Evolutionary conservation across 108 stramenopile species (phyloP).

Genomic region (Cyclotella atomus): DNA sequence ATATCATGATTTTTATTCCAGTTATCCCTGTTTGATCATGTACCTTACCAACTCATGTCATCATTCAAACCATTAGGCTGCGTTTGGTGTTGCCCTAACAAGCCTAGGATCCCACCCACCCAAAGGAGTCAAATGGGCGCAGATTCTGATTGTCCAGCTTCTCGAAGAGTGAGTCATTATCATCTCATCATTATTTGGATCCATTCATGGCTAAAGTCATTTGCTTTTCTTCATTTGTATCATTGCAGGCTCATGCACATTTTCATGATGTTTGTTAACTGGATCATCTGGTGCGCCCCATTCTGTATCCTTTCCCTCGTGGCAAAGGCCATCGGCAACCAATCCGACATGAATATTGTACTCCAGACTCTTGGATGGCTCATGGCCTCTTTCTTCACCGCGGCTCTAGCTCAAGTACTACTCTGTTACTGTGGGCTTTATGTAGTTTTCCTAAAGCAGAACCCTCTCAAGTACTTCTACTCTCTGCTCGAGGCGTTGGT

Average conservation of each 20-base stretch:
- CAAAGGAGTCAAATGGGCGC: conserved; percentile 15
- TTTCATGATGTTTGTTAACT: conserved; percentile 39
- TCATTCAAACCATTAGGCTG: not conserved
- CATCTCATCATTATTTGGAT: too few species aligned
- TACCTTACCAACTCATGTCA: not conserved
- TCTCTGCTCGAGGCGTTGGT: conserved; percentile 27
- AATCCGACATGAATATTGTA: conserved; percentile 19
- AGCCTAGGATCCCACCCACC: not conserved
- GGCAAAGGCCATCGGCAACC: conserved; percentile 40
- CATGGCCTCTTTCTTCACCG: conserved; percentile 19
- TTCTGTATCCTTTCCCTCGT: conserved; percentile 44
- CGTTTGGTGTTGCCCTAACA: conserved; percentile 2
- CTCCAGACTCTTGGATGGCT: conserved; percentile 36
- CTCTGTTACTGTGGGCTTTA: conserved; percentile 29
- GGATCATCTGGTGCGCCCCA: conserved; percentile 45
- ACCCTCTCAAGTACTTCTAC: conserved; percentile 39
- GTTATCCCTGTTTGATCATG: not conserved
- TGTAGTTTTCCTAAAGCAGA: conserved; percentile 12
- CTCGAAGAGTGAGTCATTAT: too few species aligned
- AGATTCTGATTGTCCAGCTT: conserved; percentile 18
- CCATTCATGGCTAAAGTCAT: too few species aligned
- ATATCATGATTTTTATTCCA: not conserved
- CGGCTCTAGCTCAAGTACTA: conserved; percentile 21
- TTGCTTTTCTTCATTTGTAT: too few species aligned
- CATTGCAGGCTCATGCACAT: conserved; percentile 22